Percentiles rank a stretch among this genome's conserved stretches.
Conservation (phyloP, 805 yeast species). For the Candida koratica region DNA sequence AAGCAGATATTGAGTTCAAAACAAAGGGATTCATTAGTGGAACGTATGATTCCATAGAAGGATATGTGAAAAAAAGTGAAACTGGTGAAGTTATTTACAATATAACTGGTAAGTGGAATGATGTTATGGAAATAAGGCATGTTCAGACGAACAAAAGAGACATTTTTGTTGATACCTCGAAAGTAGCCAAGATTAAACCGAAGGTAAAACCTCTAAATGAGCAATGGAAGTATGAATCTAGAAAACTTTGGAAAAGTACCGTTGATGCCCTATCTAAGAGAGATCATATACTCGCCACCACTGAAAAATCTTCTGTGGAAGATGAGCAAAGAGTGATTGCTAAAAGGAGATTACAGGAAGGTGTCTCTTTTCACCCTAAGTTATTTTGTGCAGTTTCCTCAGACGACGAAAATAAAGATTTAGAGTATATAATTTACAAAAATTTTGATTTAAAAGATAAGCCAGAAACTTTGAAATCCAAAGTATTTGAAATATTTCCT, state of each 20-base stretch:
- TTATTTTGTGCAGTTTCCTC: conserved; percentile 41
- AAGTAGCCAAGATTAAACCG: conserved; percentile 55
- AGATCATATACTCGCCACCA: conserved; percentile 81
- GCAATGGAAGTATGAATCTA: conserved; percentile 78
- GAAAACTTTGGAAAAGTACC: conserved; percentile 80
- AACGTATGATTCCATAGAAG: conserved; percentile 84
- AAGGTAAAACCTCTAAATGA: conserved; percentile 71
- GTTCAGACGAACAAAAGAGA: conserved; percentile 40
- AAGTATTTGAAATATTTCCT: conserved; percentile 65
- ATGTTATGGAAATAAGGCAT: conserved; percentile 60
- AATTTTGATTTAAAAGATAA: conserved; percentile 2
- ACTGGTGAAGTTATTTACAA: conserved; percentile 53
- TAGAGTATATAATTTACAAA: background rate
- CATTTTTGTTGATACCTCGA: conserved; percentile 46
- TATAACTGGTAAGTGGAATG: conserved; percentile 92
- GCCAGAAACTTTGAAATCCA: conserved; percentile 37
- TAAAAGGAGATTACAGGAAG: conserved; percentile 70
- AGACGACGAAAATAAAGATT: conserved; percentile 5
- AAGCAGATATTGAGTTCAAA: conserved; percentile 87
- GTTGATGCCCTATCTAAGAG: conserved; percentile 74
- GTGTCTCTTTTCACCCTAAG: conserved; percentile 76
- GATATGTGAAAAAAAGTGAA: conserved; percentile 50
- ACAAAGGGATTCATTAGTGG: conserved; percentile 94
- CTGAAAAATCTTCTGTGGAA: conserved; percentile 83
- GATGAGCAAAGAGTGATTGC: conserved; percentile 77